phyloP scores from a whole-genome alignment of 768 basidiomycete species.

The Flagelloscypha sp. region DNA sequence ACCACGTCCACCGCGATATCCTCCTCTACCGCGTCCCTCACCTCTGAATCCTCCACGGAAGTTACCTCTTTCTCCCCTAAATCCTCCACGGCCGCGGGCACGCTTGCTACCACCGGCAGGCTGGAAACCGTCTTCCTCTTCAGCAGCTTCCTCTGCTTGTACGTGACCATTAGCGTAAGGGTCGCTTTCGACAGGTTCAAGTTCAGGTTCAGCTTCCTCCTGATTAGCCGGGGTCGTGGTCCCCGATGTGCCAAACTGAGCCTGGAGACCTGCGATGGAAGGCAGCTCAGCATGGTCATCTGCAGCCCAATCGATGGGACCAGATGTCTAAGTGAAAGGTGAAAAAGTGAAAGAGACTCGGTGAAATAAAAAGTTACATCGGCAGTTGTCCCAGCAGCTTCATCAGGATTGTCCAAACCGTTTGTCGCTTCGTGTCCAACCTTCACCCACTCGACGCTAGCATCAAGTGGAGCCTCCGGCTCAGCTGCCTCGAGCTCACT shows the following conservation, averaged over 20 bases:
- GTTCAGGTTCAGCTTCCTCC: slow-evolving; percentile 26
- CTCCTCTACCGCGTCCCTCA: slow-evolving; percentile 21
- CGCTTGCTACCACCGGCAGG: slow-evolving; percentile 31
- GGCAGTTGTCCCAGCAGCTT: slow-evolving; percentile 6
- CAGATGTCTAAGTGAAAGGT: slow-evolving; percentile 15
- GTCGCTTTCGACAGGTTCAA: slow-evolving; percentile 17
- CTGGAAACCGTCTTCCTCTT: slow-evolving; percentile 60
- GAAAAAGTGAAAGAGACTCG: slow-evolving; percentile 4
- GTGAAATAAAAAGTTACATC: slow-evolving; percentile 13
- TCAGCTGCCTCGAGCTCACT: too few relatives aligned
- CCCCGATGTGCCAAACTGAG: slow-evolving; percentile 68
- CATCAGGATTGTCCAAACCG: slow-evolving; percentile 8
- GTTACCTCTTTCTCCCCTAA: slow-evolving; percentile 15
- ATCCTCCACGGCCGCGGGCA: slow-evolving; percentile 14
- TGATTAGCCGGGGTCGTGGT: slow-evolving; percentile 51
- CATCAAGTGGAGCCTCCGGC: slow-evolving; percentile 48
- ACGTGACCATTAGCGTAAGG: slow-evolving; percentile 21
- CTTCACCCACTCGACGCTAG: slow-evolving; percentile 45
- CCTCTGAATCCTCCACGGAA: slow-evolving; percentile 33
- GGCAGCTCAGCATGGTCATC: slow-evolving; percentile 76
- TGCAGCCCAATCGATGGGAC: slow-evolving; percentile 71
- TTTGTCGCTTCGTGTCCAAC: slow-evolving; percentile 6
- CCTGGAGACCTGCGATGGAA: slow-evolving; percentile 68
- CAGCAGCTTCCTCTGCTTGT: slow-evolving; percentile 15
- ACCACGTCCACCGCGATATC: slow-evolving; percentile 16